These are phyloP conservation scores for Linum usitatissimum DNA, from an alignment of 345 rosid species.

Conservation along the genomic window DNA sequence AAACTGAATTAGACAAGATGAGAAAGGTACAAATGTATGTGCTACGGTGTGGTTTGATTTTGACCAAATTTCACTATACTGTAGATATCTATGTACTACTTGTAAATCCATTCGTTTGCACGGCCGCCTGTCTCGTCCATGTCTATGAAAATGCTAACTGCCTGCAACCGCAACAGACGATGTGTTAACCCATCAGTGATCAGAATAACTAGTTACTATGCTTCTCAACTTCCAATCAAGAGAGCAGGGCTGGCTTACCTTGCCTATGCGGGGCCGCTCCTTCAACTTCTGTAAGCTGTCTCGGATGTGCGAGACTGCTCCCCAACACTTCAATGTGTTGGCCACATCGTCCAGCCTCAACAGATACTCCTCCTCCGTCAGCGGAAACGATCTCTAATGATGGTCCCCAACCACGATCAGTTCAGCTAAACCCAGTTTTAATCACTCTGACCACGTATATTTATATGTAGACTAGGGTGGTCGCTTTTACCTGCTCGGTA, in stretches of 20 bases:
- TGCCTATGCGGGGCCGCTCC: slow-evolving; percentile 85
- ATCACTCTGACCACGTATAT: too few species aligned
- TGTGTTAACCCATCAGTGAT: neutral
- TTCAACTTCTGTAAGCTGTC: slow-evolving; percentile 74
- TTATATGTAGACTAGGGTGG: neutral
- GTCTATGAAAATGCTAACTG: slow-evolving; percentile 96
- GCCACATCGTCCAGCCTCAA: slow-evolving; percentile 93
- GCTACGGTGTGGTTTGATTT: neutral
- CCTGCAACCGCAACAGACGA: slow-evolving; percentile 45
- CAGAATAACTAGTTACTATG: too few species aligned
- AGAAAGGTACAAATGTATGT: too few species aligned
- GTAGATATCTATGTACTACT: slow-evolving; percentile 21
- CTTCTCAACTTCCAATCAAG: neutral
- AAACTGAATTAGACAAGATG: too few species aligned
- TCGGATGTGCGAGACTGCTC: slow-evolving; percentile 86
- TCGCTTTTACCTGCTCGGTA: slow-evolving; percentile 63
- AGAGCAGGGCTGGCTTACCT: slow-evolving; percentile 26
- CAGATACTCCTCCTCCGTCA: slow-evolving; percentile 86
- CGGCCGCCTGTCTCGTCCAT: slow-evolving; percentile 92
- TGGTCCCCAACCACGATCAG: neutral
- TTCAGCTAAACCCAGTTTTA: too few species aligned
- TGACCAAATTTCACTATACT: neutral
- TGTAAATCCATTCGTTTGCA: slow-evolving; percentile 95
- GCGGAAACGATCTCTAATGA: slow-evolving; percentile 74
- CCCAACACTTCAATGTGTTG: slow-evolving; percentile 88